Evolutionary conservation across 2,329 filamentous ascomycete genomes (phyloP), one percentile per base, ranked within the genome.

Genomic region (Ampelomyces quisqualis): DNA sequence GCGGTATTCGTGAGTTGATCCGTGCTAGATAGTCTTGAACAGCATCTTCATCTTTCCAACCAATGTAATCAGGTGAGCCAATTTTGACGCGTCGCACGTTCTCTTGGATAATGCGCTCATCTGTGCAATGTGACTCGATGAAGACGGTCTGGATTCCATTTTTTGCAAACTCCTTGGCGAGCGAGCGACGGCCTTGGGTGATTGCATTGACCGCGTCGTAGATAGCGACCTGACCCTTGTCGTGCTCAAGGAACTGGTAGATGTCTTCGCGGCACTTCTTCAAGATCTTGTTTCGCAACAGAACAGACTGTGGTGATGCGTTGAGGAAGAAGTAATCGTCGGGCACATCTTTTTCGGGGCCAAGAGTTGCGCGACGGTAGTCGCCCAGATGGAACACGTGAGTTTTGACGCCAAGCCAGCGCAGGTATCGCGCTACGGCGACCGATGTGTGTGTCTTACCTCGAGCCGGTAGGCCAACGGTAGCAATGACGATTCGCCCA

Each of bases 391-490:
- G 93, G 67, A 98, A 98, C 57, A 97, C 94, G 55, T 91, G 86
- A 22, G 93, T 97, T 74, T 98, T 98, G 45, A 98, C 93, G 49
- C 93, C 93, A 26, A 98, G 80, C 93, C 93, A 98, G 69, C 90
- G 83, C 30, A 98, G 77, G 72, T 98, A 98, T 31, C 93, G 85
- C 32, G 91, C 90, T 62, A 98, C 78, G 5, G 93, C 95, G 37
- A 98, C 93, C 43, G 90, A 96, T 37, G 95, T 94, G 62, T 98
- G 93, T 79, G 93, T 98, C 73, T 98, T 98, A 47, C 93, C 93
- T 61, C 93, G 84, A 26, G 93, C 93, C 28, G 93, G 93, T 20
- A 96, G 80, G 17, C 93, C 93, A 54, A 97, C 93, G 67, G 95
- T 96, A 52, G 93, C 91, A 58, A 98, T 97, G 33, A 91, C 91